Evolutionary conservation across 805 yeast species (phyloP), one percentile per base, ranked within the genome.

Genomic region (Candida wancherniae): DNA sequence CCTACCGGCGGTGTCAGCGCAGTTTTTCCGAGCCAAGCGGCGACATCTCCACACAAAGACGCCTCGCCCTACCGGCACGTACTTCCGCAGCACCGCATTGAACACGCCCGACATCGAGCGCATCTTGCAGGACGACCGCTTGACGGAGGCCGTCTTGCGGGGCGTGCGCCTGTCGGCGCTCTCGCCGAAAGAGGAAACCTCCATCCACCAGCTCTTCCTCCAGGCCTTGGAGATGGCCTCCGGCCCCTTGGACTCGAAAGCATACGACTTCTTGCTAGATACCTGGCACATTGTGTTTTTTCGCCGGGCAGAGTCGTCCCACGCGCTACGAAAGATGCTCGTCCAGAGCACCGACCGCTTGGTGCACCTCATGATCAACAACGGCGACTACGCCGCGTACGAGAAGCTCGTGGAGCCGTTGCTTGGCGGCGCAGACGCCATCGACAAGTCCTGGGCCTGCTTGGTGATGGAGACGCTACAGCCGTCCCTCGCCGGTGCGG

Each of bases 321-420:
- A 12, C n/a, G 16, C 31, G 22, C 15, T 33, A 15, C 28, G 36
- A 15, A n/a, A 6, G 23, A 25, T 6, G 15, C 31, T 59, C 12
- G 26, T 53, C 8, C 19, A 29, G 4, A 34, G 46, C 17, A 49
- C 50, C 34, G 50, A 49, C 19, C 34, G 31, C 3, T 33, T 61
- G 22, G 39, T 50, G 11, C 57, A 58, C 26, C 29, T 48, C n/a
- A 34, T 56, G 34, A 51, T 59, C 31, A 59, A 59, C 29, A 40
- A 46, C 6, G 45, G 48, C 21, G 48, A 48, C 19, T 57, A 45
- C 35, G 31, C 36, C 7, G 23, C 48, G 5, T 61, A 60, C 35
- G 21, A 23, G 11, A 27, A 25, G 16, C 38, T 33, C 7, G 14
- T 37, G n/a, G 23, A 22, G 21, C 33, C 33, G 37, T 33, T 24